Evolutionary conservation across 129 eudicot species (phyloP).

Genomic region (Helichrysum umbraculigerum): DNA sequence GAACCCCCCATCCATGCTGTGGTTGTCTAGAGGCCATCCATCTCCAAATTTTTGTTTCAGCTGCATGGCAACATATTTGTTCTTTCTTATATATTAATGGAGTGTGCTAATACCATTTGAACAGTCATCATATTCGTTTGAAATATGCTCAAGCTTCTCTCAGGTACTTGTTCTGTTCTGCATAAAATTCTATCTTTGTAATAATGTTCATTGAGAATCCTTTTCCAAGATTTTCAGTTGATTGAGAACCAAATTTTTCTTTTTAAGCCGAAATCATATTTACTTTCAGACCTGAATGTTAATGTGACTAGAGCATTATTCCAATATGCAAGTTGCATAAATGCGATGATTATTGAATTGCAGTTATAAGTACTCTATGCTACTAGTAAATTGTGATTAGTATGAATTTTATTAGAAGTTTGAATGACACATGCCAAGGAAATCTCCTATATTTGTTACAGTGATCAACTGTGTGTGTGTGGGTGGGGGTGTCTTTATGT

Average conservation of each 20-base stretch:
- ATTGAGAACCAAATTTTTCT: neutral
- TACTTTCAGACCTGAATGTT: constrained; percentile 15
- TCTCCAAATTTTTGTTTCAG: constrained; percentile 25
- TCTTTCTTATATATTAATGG: constrained; percentile 25
- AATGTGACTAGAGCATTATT: neutral
- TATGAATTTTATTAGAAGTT: neutral
- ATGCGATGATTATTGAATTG: neutral
- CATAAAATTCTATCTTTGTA: constrained; percentile 7
- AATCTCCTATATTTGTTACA: neutral
- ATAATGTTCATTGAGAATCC: constrained; percentile 1
- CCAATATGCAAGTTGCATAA: neutral
- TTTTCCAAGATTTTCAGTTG: neutral
- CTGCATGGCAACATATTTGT: constrained; percentile 29
- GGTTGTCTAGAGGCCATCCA: constrained; percentile 25
- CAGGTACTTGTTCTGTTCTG: constrained; percentile 27
- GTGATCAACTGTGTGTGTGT: neutral
- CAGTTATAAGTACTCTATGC: neutral
- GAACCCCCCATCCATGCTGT: constrained; percentile 24
- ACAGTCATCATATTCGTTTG: constrained; percentile 30
- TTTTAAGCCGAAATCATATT: constrained; percentile 1
- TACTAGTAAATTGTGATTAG: neutral
- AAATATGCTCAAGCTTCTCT: constrained; percentile 16
- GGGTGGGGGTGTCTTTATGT: too few species aligned
- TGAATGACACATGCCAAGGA: neutral
- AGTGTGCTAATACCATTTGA: constrained; percentile 37